Evolutionary conservation across 176 grass and related monocot species (phyloP).

Genomic region (Paspalum vaginatum): DNA sequence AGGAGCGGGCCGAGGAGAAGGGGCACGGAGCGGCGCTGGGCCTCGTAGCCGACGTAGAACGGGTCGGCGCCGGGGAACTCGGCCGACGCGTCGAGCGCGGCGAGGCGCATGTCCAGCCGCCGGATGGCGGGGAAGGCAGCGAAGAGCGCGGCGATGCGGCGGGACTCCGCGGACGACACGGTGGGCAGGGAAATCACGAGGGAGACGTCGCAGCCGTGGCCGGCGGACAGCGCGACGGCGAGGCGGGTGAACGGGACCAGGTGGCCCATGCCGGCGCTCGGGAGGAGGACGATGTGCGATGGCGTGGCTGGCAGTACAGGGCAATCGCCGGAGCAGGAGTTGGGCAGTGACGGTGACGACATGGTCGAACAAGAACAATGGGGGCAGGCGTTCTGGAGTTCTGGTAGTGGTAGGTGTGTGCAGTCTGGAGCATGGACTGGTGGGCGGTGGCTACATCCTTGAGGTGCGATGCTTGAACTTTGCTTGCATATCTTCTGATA

Average conservation of each 20-base stretch:
- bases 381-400: background rate
- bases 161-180: slow-evolving; percentile 62
- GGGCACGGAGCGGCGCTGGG: slow-evolving; percentile 1
- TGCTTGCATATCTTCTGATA: background rate
- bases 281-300: slow-evolving; percentile 55
- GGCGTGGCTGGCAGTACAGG: background rate
- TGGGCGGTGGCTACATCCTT: background rate
- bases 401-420: background rate
- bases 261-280: slow-evolving; percentile 84
- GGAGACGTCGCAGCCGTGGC: slow-evolving; percentile 57
- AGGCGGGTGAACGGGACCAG: slow-evolving; percentile 70
- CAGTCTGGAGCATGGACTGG: background rate
- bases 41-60: slow-evolving; percentile 34
- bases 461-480: background rate
- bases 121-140: slow-evolving; percentile 45
- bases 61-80: slow-evolving; percentile 30
- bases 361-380: slow-evolving; percentile 24
- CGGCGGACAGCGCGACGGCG: slow-evolving; percentile 38
- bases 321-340: too few species aligned
- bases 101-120: slow-evolving; percentile 42
- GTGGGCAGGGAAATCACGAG: slow-evolving; percentile 50
- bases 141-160: slow-evolving; percentile 39
- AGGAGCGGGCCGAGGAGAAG: slow-evolving; percentile 21
- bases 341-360: background rate
- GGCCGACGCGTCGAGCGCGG: slow-evolving; percentile 28